phyloP scores from a whole-genome alignment of 108 stramenopile species.

The Bacterosira constricta region DNA sequence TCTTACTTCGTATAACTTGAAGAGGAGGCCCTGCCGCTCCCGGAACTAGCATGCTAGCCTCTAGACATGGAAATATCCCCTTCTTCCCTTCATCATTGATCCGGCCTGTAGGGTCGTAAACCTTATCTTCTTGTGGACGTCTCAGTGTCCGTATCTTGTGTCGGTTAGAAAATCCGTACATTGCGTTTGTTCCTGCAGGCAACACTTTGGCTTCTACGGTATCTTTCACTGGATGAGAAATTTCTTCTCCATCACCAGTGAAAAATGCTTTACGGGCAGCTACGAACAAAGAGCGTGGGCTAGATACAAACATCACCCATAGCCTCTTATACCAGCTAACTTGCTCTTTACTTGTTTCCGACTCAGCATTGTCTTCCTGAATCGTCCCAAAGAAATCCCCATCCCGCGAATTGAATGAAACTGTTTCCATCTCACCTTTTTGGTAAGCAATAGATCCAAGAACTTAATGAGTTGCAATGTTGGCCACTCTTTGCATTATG shows the following conservation, averaged over 20 bases:
- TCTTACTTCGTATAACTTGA: slow-evolving; percentile 45
- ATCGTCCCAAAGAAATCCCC: slow-evolving; percentile 49
- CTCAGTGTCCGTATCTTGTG: slow-evolving; percentile 8
- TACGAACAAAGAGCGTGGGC: slow-evolving; percentile 24
- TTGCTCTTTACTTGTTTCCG: background rate
- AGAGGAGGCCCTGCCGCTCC: slow-evolving; percentile 52
- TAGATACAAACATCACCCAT: slow-evolving; percentile 19
- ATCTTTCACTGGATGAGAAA: slow-evolving; percentile 6
- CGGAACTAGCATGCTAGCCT: slow-evolving; percentile 52
- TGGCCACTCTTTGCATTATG: too few relatives aligned
- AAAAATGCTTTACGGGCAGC: slow-evolving; percentile 15
- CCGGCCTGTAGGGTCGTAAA: slow-evolving; percentile 39
- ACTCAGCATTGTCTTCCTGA: slow-evolving; percentile 4
- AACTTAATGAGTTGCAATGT: too few relatives aligned
- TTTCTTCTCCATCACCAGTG: background rate
- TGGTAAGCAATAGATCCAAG: too few relatives aligned
- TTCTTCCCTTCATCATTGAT: slow-evolving; percentile 37
- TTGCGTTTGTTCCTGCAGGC: slow-evolving; percentile 44
- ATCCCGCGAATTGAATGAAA: slow-evolving; percentile 45
- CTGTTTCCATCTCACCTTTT: too few relatives aligned
- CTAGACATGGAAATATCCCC: slow-evolving; percentile 54
- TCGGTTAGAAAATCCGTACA: slow-evolving; percentile 37
- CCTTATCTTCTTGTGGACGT: slow-evolving; percentile 8
- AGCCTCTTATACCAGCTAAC: slow-evolving; percentile 28
- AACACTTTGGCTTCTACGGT: slow-evolving; percentile 5